Percentiles rank a stretch among this genome's conserved stretches.
Evolutionary conservation across 371 early-diverging fungal species (phyloP).

Genomic region (Umbelopsis sp.): DNA sequence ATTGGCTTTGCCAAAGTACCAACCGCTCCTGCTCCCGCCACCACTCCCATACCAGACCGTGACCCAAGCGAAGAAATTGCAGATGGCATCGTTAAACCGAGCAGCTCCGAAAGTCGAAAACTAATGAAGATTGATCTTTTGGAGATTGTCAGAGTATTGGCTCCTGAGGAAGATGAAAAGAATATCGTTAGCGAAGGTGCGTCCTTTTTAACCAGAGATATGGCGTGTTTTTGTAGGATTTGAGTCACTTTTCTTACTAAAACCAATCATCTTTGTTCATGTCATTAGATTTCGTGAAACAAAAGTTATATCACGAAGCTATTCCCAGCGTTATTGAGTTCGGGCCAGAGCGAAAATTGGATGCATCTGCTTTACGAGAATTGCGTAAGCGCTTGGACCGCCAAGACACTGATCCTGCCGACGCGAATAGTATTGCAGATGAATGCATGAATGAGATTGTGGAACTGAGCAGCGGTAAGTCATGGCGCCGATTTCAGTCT

Average conservation of each 20-base stretch:
- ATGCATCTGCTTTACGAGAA: constrained; percentile 84
- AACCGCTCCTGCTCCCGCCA: constrained; percentile 28
- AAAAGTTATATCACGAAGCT: constrained; percentile 50
- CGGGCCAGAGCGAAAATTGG: constrained; percentile 69
- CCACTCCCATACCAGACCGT: background rate
- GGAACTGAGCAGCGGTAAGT: constrained; percentile 86
- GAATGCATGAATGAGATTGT: constrained; percentile 77
- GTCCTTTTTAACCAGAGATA: too few relatives aligned
- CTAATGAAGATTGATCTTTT: background rate
- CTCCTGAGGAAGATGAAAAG: background rate
- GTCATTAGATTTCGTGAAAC: background rate
- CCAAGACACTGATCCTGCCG: constrained; percentile 54
- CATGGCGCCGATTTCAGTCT: background rate
- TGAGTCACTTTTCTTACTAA: too few relatives aligned
- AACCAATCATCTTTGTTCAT: too few relatives aligned
- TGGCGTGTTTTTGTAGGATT: too few relatives aligned
- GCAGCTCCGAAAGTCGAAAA: constrained; percentile 9
- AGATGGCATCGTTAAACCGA: background rate
- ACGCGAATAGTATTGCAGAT: constrained; percentile 65
- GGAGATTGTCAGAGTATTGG: background rate
- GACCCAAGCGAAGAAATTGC: background rate
- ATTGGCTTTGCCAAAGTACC: constrained; percentile 91
- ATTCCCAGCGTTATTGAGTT: constrained; percentile 79
- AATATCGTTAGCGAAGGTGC: background rate
- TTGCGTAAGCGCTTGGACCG: constrained; percentile 86